These are phyloP conservation scores for Nemania abortiva DNA, from an alignment of 2,329 filamentous ascomycete species.

Conservation along the genomic window DNA sequence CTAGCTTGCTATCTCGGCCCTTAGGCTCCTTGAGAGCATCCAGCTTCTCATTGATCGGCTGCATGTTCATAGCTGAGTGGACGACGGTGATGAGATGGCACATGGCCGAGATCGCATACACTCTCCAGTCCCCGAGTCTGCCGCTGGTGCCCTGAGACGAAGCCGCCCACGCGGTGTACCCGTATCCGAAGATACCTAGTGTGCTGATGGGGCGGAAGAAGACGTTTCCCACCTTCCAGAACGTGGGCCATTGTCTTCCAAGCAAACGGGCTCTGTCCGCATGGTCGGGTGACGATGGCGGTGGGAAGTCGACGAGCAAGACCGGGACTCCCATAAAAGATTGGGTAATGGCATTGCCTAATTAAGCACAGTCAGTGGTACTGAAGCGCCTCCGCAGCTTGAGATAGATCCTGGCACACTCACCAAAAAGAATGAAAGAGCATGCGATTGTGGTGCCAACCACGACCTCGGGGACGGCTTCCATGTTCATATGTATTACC, in stretches of 20 bases:
- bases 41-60: constrained; percentile 63
- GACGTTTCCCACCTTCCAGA: constrained; percentile 63
- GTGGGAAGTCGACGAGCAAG: constrained; percentile 60
- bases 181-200: constrained; percentile 61
- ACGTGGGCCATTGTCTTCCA: constrained; percentile 62
- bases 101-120: constrained; percentile 57
- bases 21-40: constrained; percentile 53
- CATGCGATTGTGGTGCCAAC: constrained; percentile 60
- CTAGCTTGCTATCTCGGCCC: constrained; percentile 43
- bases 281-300: constrained; percentile 56
- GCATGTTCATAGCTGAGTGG: constrained; percentile 64
- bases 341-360: constrained; percentile 65
- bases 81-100: constrained; percentile 61
- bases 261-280: constrained; percentile 58
- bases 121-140: constrained; percentile 57
- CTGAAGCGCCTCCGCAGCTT: not conserved
- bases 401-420: constrained; percentile 26
- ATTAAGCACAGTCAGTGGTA: not conserved
- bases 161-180: constrained; percentile 56
- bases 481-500: constrained; percentile 11
- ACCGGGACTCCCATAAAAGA: constrained; percentile 65
- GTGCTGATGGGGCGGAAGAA: constrained; percentile 65
- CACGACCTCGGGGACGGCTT: constrained; percentile 50
- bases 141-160: constrained; percentile 29
- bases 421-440: constrained; percentile 63